Base-by-base conservation (phyloP, 495 filamentous ascomycete genomes). In the Durotheca rogersii region DNA sequence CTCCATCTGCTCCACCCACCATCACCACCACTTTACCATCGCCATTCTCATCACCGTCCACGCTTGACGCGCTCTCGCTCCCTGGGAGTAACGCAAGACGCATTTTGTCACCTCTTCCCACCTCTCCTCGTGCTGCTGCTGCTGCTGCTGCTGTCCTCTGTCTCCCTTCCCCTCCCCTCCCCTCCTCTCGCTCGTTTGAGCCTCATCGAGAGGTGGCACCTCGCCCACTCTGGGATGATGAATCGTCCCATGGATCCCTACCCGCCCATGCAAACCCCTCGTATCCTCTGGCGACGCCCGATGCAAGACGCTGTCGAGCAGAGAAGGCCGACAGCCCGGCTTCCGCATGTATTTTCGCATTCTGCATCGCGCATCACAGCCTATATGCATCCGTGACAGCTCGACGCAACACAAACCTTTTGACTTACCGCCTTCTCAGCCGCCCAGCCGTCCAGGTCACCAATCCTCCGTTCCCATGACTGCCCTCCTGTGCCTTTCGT, bases 371-470 rank as follows among this genome's bases (percentile, higher is more conserved):
- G n/a, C n/a, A n/a, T n/a, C n/a, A n/a, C n/a, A n/a, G n/a, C 21
- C 11, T 49, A 41, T 25, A 47, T 34, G 23, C 23, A 27, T 27
- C 4, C 23, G 23, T 56, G 44, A 50, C 50, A 53, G 56, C 56
- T 59, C 56, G 43, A 41, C 56, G 42, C 50, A 17, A 47, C 50
- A 51, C 50, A 42, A 51, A 4, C 4, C 23, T 9, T 27, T 9
- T 9, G 38, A 51, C 56, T 59, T 59, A 59, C 56, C 56, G 56
- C 56, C 56, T 50, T 54, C 50, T 54, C 41, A 53, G 49, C 55
- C 53, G 33, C 35, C 36, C 20, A 41, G 39, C 49, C 49, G 50
- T 53, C 56, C 50, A 49, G 39, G 44, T 48, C 49, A 48, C 52
- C 34, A 39, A 47, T 25, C 32, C 32, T 7, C 25, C 31, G 23